phyloP scores from a whole-genome alignment of 2,329 filamentous ascomycete genomes.

The Teratosphaeria viscida region DNA sequence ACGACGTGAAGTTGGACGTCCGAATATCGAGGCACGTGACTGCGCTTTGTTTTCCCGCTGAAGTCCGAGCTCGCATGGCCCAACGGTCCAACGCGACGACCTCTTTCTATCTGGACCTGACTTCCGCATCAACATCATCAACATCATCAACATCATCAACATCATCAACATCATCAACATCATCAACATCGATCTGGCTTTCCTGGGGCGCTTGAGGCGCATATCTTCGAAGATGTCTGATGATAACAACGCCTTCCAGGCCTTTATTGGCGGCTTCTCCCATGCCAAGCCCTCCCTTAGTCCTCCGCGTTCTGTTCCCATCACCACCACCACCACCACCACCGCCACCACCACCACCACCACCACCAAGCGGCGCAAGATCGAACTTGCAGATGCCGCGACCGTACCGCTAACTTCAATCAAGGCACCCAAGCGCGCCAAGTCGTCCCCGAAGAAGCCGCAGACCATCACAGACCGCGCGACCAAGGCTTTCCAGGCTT shows the following conservation, averaged over 20 bases:
- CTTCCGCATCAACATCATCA: not conserved
- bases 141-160: not conserved
- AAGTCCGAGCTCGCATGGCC: not conserved
- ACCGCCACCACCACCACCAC: conserved; percentile 7
- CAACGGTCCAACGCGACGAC: not conserved
- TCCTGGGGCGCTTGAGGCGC: not conserved
- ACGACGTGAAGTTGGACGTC: not conserved
- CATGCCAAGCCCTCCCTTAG: not conserved
- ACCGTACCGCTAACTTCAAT: not conserved
- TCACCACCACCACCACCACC: conserved; percentile 3
- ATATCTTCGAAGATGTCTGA: not conserved
- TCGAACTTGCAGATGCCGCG: conserved; percentile 7
- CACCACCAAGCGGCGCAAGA: conserved; percentile 9
- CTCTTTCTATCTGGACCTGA: not conserved
- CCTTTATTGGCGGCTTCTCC: not conserved
- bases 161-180: not conserved
- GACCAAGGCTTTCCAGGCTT: conserved; percentile 54
- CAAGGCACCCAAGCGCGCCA: conserved; percentile 24
- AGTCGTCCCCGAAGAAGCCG: conserved; percentile 50
- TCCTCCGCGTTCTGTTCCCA: not conserved
- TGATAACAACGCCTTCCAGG: not conserved
- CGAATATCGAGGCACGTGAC: not conserved
- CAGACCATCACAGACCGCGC: conserved; percentile 70
- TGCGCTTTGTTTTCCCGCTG: not conserved
- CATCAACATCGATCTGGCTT: not conserved